Percentiles rank a stretch among this genome's conserved stretches.
These are phyloP conservation scores for Paecilomyces sp. DNA, from an alignment of 2,329 filamentous ascomycete genomes.

Conservation along the genomic window DNA sequence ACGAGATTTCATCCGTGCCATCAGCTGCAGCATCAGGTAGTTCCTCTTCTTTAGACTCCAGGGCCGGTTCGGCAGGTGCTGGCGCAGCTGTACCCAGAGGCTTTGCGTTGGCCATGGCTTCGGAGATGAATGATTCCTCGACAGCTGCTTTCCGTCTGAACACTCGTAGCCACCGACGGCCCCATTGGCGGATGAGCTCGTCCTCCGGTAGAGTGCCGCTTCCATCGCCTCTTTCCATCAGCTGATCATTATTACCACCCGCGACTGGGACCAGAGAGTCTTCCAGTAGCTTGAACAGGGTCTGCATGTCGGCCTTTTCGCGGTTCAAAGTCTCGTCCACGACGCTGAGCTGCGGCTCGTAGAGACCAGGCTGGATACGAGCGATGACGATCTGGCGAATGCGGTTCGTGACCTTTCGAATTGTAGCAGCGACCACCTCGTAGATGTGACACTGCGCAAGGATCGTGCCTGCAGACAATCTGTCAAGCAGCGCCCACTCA, in stretches of 20 bases:
- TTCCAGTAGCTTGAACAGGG: constrained; percentile 74
- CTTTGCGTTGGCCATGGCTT: constrained; percentile 45
- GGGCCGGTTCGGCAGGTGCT: constrained; percentile 1
- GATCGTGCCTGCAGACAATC: constrained; percentile 55
- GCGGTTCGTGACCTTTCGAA: constrained; percentile 81
- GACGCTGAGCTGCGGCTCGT: constrained; percentile 47
- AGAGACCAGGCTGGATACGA: constrained; percentile 50
- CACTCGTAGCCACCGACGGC: constrained; percentile 75
- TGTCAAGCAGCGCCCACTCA: constrained; percentile 76
- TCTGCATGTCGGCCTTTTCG: constrained; percentile 68
- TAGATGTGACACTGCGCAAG: constrained; percentile 73
- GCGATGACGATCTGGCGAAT: constrained; percentile 71
- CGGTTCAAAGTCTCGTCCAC: constrained; percentile 60
- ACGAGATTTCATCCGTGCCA: background rate
- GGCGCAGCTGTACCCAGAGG: constrained; percentile 33
- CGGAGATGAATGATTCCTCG: constrained; percentile 66
- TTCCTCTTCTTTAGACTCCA: constrained; percentile 4
- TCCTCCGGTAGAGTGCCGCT: constrained; percentile 46
- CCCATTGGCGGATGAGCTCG: constrained; percentile 69
- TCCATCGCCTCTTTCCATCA: constrained; percentile 60
- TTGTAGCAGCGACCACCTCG: constrained; percentile 83
- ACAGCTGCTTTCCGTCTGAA: constrained; percentile 77
- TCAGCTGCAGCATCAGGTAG: constrained; percentile 3
- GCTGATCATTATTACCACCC: constrained; percentile 63
- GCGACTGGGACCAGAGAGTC: constrained; percentile 70